A percentile compares a stretch with the other conserved stretches of the same genome.
Conservation (phyloP, 1,284 basidiomycete genomes). For the Exsudoporus floridanus region DNA sequence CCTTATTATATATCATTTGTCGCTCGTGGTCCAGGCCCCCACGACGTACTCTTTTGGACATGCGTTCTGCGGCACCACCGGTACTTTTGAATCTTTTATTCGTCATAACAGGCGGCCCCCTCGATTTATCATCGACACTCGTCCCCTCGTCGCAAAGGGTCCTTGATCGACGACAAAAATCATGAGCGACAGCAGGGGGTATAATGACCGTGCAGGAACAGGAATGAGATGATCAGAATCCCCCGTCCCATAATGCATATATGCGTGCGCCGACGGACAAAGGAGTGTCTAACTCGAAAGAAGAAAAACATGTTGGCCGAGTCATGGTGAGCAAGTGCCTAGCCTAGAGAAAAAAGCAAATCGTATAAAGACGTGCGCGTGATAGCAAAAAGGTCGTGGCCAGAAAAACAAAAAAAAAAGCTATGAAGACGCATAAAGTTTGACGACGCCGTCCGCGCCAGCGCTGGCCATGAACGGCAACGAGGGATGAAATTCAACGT, state of each 20-base stretch:
- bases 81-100: neutral
- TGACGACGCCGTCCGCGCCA: slow-evolving; percentile 93
- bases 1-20: slow-evolving; percentile 15
- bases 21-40: neutral
- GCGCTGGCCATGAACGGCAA: slow-evolving; percentile 89
- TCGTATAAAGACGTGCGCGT: slow-evolving; percentile 12
- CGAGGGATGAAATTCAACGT: slow-evolving; percentile 81
- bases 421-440: slow-evolving; percentile 81
- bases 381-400: neutral
- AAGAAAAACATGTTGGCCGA: slow-evolving; percentile 5
- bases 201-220: slow-evolving; percentile 1
- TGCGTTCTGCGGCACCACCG: too few species aligned
- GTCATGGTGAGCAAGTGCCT: slow-evolving; percentile 14
- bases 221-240: slow-evolving; percentile 22
- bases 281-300: slow-evolving; percentile 5
- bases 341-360: neutral
- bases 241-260: slow-evolving; percentile 31
- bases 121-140: neutral
- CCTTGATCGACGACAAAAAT: too few species aligned
- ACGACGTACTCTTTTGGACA: neutral
- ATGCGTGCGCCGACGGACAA: slow-evolving; percentile 23
- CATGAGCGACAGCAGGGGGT: neutral
- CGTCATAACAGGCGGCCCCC: neutral
- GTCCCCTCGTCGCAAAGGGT: too few species aligned
- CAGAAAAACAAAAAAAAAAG: neutral